Percentiles rank a stretch among this genome's conserved stretches.
These are phyloP conservation scores for Microsporum ferrugineum DNA, from an alignment of 2,329 filamentous ascomycete species.

Conservation along the genomic window DNA sequence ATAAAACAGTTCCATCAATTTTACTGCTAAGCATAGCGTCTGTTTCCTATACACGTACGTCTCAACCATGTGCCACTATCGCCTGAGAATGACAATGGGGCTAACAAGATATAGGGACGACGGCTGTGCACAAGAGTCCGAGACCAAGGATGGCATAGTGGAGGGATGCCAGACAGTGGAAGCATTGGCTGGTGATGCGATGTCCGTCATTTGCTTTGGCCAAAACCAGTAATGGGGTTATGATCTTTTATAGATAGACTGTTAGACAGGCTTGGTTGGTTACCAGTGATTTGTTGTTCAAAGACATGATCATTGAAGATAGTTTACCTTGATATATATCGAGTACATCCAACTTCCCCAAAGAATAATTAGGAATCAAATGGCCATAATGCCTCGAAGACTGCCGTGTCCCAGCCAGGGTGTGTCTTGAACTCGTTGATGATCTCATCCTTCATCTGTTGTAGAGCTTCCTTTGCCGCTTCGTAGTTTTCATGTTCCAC, in stretches of 20 bases:
- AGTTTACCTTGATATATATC: no score
- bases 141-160: neutral
- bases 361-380: constrained; percentile 14
- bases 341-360: neutral
- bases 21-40: neutral
- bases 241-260: no score
- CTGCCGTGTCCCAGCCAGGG: constrained; percentile 20
- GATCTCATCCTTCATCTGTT: constrained; percentile 18
- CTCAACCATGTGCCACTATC: no score
- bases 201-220: neutral
- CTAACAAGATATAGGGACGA: neutral
- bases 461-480: constrained; percentile 11
- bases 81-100: neutral
- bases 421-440: constrained; percentile 19
- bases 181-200: neutral
- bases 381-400: constrained; percentile 21
- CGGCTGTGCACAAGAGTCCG: neutral
- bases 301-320: no score
- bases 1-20: neutral
- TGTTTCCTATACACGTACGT: neutral
- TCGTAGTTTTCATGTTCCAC: constrained; percentile 10
- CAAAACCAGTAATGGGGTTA: neutral
- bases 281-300: no score
- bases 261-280: no score
- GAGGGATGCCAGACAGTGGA: neutral